phyloP scores from a whole-genome alignment of 495 filamentous ascomycete species.

The Penicillium silybi region DNA sequence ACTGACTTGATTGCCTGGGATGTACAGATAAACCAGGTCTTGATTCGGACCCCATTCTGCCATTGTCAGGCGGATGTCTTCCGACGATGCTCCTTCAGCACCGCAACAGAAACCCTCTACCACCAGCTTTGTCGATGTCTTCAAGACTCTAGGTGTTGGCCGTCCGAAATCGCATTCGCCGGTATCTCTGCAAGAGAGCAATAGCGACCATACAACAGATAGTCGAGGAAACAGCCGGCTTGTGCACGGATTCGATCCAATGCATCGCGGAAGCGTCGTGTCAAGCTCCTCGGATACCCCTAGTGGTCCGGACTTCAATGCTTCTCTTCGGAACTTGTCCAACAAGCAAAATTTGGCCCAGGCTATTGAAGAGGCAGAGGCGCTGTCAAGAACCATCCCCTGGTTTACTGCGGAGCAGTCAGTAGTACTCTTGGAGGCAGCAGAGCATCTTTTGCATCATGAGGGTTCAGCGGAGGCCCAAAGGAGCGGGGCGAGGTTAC shows the following conservation, averaged over 20 bases:
- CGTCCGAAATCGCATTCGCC: constrained; percentile 40
- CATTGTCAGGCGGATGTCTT: constrained; percentile 40
- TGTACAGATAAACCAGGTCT: neutral
- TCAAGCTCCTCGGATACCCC: constrained; percentile 44
- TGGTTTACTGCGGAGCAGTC: constrained; percentile 43
- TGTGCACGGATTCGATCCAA: constrained; percentile 35
- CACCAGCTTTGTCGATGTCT: constrained; percentile 44
- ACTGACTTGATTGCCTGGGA: constrained; percentile 10
- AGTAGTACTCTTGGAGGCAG: constrained; percentile 40
- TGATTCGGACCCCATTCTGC: neutral
- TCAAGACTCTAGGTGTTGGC: constrained; percentile 42
- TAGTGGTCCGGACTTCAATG: constrained; percentile 40
- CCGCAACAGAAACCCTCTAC: constrained; percentile 36
- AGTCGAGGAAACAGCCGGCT: constrained; percentile 28
- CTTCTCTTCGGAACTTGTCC: constrained; percentile 30
- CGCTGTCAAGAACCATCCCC: constrained; percentile 28
- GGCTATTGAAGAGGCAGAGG: constrained; percentile 42
- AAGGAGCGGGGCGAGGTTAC: constrained; percentile 30
- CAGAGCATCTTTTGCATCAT: constrained; percentile 38
- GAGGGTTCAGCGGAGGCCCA: constrained; percentile 35
- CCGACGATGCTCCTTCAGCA: constrained; percentile 41
- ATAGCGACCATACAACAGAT: constrained; percentile 32
- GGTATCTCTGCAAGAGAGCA: constrained; percentile 33
- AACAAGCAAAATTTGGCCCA: constrained; percentile 35
- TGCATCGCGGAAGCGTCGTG: constrained; percentile 45